phyloP scores from a whole-genome alignment of 192 early-diverging fungal species.

The Coemansia sp. region DNA sequence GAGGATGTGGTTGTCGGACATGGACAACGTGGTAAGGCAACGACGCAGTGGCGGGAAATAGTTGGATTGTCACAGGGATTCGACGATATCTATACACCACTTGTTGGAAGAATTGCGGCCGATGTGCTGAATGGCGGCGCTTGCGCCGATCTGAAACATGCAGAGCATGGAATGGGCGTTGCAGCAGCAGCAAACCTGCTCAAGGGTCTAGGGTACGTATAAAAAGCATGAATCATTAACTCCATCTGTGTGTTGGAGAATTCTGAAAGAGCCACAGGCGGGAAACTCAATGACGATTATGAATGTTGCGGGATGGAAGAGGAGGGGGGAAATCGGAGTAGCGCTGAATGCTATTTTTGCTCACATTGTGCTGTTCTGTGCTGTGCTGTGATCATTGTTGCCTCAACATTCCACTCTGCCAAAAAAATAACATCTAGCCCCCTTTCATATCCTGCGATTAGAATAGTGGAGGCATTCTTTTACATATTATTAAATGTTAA shows the following conservation, averaged over 20 bases:
- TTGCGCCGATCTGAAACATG: constrained; percentile 33
- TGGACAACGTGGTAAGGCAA: constrained; percentile 27
- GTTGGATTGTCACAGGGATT: constrained; percentile 26
- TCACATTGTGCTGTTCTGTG: not conserved
- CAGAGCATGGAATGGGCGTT: constrained; percentile 30
- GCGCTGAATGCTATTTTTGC: not conserved
- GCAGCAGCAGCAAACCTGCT: constrained; percentile 39
- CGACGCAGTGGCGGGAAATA: constrained; percentile 26
- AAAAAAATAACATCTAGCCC: not conserved
- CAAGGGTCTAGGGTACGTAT: constrained; percentile 52
- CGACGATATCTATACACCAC: constrained; percentile 24
- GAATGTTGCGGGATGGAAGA: no score
- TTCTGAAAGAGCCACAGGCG: not conserved
- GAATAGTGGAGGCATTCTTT: no score
- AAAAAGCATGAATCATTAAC: not conserved
- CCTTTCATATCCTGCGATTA: no score
- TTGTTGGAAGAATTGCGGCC: constrained; percentile 28
- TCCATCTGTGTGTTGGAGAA: not conserved
- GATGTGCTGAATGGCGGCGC: constrained; percentile 22
- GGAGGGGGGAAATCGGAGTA: not conserved
- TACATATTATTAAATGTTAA: not conserved
- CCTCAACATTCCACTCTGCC: constrained; percentile 9
- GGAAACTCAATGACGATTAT: no score
- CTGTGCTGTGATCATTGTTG: not conserved
- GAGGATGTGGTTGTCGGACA: constrained; percentile 23